phyloP scores from a whole-genome alignment of 75 land plant genomes.

The Cryptomeria japonica region DNA sequence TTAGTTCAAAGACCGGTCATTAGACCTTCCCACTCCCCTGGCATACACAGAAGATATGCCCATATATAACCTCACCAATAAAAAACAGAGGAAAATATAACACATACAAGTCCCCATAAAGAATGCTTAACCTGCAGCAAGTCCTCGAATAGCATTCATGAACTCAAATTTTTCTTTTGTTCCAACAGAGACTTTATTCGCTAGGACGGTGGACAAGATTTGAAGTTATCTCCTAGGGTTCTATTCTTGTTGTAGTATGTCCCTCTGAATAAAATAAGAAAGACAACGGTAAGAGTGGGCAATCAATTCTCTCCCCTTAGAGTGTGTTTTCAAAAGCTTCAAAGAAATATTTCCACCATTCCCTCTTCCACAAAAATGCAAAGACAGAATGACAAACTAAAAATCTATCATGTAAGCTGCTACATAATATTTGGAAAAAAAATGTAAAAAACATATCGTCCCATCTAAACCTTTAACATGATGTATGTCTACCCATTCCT shows the following conservation, averaged over 20 bases:
- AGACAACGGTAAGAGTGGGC: neutral
- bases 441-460: neutral
- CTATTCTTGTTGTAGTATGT: neutral
- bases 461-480: neutral
- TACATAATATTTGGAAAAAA: neutral
- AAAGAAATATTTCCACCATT: neutral
- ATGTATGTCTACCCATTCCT: neutral
- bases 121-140: neutral
- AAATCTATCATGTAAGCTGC: neutral
- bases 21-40: neutral
- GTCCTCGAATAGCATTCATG: neutral
- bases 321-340: neutral
- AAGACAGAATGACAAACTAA: neutral
- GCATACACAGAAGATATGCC: neutral
- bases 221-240: neutral
- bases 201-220: neutral
- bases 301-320: neutral
- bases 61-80: neutral
- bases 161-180: neutral
- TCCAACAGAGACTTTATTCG: neutral
- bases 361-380: neutral
- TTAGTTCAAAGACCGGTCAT: neutral
- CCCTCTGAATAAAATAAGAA: neutral
- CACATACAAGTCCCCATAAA: neutral
- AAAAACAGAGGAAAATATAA: neutral